phyloP scores from a whole-genome alignment of 2,329 filamentous ascomycete genomes.

The Arthrobotrys entomopaga region DNA sequence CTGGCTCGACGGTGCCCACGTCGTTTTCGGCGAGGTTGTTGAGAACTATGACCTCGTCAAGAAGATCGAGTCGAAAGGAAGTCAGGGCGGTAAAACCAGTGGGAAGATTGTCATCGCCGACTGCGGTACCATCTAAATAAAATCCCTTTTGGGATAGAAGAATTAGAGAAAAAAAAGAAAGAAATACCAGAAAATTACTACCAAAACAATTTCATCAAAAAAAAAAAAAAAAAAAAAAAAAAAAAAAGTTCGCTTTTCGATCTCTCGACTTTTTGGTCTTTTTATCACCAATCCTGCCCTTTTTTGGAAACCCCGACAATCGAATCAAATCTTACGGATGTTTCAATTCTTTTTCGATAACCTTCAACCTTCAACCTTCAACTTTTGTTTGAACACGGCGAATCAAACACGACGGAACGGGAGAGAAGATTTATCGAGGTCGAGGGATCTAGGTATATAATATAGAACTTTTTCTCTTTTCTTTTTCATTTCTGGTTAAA shows the following conservation, averaged over 20 bases:
- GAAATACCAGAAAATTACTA: not conserved
- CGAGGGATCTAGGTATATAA: no score
- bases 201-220: no score
- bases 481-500: no score
- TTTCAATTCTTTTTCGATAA: not conserved
- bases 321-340: no score
- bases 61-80: conserved; percentile 26
- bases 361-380: not conserved
- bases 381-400: not conserved
- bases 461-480: no score
- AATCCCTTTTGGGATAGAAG: not conserved
- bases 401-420: conserved; percentile 6
- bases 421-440: not conserved
- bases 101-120: conserved; percentile 23
- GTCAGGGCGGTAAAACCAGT: conserved; percentile 16
- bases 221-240: no score
- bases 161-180: not conserved
- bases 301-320: not conserved
- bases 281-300: not conserved
- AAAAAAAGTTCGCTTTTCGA: no score
- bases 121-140: conserved; percentile 32
- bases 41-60: conserved; percentile 81
- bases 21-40: conserved; percentile 88
- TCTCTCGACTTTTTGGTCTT: not conserved
- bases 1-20: conserved; percentile 85